Evolutionary conservation across 2,329 filamentous ascomycete species (phyloP).

Genomic region (Cercospora canescens): DNA sequence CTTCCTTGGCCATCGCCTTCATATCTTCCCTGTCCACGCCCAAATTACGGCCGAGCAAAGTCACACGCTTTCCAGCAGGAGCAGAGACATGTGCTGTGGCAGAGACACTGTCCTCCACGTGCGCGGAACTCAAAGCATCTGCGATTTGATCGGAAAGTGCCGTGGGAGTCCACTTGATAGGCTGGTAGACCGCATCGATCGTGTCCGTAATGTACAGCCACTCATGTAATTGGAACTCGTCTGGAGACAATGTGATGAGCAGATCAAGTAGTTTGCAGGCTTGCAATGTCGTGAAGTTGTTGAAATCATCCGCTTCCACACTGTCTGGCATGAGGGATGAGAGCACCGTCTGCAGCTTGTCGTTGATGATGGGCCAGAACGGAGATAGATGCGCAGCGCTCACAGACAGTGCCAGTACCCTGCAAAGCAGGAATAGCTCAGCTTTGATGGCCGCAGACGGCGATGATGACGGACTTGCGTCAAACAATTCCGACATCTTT

Average conservation of each 20-base stretch:
- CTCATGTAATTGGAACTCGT: slow-evolving; percentile 97
- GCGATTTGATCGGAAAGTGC: slow-evolving; percentile 84
- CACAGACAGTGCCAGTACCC: slow-evolving; percentile 77
- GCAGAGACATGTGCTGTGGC: neutral
- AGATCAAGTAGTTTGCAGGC: slow-evolving; percentile 92
- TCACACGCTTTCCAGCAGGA: slow-evolving; percentile 28
- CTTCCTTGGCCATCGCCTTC: slow-evolving; percentile 55
- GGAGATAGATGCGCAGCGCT: slow-evolving; percentile 77
- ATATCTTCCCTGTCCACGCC: slow-evolving; percentile 57
- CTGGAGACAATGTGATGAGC: slow-evolving; percentile 80
- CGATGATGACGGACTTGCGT: slow-evolving; percentile 81
- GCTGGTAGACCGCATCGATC: slow-evolving; percentile 89
- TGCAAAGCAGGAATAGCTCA: slow-evolving; percentile 85
- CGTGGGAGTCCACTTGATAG: slow-evolving; percentile 65
- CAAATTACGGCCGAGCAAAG: slow-evolving; percentile 53
- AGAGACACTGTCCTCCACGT: slow-evolving; percentile 33
- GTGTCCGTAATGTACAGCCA: slow-evolving; percentile 98
- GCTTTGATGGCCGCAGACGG: slow-evolving; percentile 87
- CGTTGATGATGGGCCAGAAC: slow-evolving; percentile 87
- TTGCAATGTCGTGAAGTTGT: slow-evolving; percentile 75
- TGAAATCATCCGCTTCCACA: slow-evolving; percentile 71
- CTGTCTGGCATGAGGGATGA: slow-evolving; percentile 70
- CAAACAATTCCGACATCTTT: slow-evolving; percentile 82
- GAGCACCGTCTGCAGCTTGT: slow-evolving; percentile 78
- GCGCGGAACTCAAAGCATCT: slow-evolving; percentile 62